These are phyloP conservation scores for Claviceps arundinis DNA, from an alignment of 2,329 filamentous ascomycete species.

Conservation along the genomic window DNA sequence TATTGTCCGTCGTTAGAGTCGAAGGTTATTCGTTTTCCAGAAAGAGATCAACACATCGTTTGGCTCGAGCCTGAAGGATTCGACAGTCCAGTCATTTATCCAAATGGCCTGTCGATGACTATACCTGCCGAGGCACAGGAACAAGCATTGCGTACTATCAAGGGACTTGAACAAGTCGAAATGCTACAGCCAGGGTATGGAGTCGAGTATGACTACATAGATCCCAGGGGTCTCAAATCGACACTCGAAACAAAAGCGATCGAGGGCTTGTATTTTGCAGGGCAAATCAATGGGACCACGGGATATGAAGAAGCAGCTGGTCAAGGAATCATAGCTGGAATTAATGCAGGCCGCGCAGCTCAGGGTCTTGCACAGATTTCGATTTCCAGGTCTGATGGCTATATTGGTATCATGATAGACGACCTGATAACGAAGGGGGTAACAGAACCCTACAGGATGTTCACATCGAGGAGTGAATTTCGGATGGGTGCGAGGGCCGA, in stretches of 20 bases:
- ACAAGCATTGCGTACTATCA: constrained; percentile 70
- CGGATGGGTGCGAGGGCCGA: constrained; percentile 85
- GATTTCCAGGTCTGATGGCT: constrained; percentile 73
- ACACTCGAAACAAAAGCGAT: constrained; percentile 92
- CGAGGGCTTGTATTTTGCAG: constrained; percentile 75
- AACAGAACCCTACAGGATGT: constrained; percentile 95
- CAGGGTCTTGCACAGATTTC: constrained; percentile 50
- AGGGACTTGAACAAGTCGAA: constrained; percentile 72
- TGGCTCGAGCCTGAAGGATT: constrained; percentile 98
- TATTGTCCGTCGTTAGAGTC: constrained; percentile 95
- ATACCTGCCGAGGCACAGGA: constrained; percentile 80
- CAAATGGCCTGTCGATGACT: constrained; percentile 95
- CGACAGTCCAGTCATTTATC: constrained; percentile 78
- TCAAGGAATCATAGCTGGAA: constrained; percentile 83
- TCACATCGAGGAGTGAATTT: constrained; percentile 90
- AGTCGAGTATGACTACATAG: constrained; percentile 97
- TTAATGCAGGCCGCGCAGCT: constrained; percentile 80
- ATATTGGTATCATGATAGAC: constrained; percentile 98
- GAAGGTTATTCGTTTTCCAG: constrained; percentile 77
- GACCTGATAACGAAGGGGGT: constrained; percentile 95
- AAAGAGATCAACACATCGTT: constrained; percentile 73
- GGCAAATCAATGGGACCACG: constrained; percentile 96
- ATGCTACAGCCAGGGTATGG: constrained; percentile 96
- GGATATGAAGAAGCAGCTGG: constrained; percentile 96
- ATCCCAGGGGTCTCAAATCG: constrained; percentile 75